Percentiles rank a stretch among this genome's conserved stretches.
Conservation (phyloP, 768 basidiomycete genomes). For the Boletus pseudo-olivaceus region DNA sequence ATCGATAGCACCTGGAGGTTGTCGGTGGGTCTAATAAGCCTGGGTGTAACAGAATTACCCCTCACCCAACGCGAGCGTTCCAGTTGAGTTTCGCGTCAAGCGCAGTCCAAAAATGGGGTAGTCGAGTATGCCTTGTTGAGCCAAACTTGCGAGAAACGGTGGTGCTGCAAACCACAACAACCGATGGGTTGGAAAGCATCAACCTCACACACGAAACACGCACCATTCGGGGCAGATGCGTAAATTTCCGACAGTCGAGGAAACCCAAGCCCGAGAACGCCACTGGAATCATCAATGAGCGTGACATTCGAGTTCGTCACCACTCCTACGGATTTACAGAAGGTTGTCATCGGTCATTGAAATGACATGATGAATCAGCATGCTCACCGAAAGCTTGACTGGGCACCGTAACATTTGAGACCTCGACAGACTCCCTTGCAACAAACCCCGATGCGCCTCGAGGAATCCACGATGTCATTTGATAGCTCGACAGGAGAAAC, state of each 20-base stretch:
- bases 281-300: slow-evolving; percentile 61
- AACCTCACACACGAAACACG: slow-evolving; percentile 14
- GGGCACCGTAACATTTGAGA: slow-evolving; percentile 57
- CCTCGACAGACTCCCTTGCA: slow-evolving; percentile 57
- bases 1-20: slow-evolving; percentile 70
- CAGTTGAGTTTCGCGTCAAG: slow-evolving; percentile 54
- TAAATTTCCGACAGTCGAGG: slow-evolving; percentile 65
- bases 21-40: background rate
- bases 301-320: slow-evolving; percentile 61
- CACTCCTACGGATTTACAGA: slow-evolving; percentile 42
- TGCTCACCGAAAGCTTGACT: slow-evolving; percentile 66
- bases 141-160: slow-evolving; percentile 63
- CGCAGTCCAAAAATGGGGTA: slow-evolving; percentile 78
- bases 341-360: background rate
- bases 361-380: background rate
- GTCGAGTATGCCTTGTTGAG: slow-evolving; percentile 58
- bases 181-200: background rate
- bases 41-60: background rate
- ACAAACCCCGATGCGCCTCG: slow-evolving; percentile 68
- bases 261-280: slow-evolving; percentile 74
- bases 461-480: slow-evolving; percentile 4
- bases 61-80: slow-evolving; percentile 63
- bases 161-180: slow-evolving; percentile 41
- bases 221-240: slow-evolving; percentile 45
- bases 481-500: background rate